Base-by-base conservation (phyloP, 352 stramenopile species). In the Phytophthora crassamura region DNA sequence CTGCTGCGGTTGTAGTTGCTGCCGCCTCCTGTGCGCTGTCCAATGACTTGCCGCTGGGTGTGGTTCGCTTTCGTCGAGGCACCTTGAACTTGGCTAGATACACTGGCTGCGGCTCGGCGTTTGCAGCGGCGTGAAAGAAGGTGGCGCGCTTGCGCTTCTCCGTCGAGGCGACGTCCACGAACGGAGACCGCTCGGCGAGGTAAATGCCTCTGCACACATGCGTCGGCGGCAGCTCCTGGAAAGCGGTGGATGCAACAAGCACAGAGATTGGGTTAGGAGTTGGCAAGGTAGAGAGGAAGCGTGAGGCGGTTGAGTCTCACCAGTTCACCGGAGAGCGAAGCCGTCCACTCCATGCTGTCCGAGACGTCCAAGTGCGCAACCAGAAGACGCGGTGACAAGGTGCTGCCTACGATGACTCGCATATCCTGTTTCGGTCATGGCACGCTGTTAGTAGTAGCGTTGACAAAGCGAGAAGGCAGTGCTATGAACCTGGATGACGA, bases 21-120 rank as follows among this genome's bases (percentile, higher is more conserved):
- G 34, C 22, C 30, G 35, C 4, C 42, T 59, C 47, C 43, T 59
- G 20, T 14, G 12, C 25, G n/a, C 20, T 52, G 30, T 30, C 15
- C 14, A 32, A 14, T 32, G 16, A 20, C 36, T 43, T 59, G 20
- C 15, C 15, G n/a, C 14, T 60, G 28, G 16, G 18, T 15, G 34
- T 28, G 15, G 38, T 15, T 34, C 22, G 64, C 2, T 16, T 7
- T n/a, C 74, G 72, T 8, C 67, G 68, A 34, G 77, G 78, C 22
- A 88, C 49, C 33, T 86, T 88, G 45, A 82, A 86, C 40, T 73
- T 82, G 54, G 72, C 82, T 25, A 89, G 38, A 5, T 75, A 67
- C 36, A 89, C 58, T 4, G 61, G 63, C 51, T 85, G 72, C 2
- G 65, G 63, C 9, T 75, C 74, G 4, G 59, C 41, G 9, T 34